Conservation (phyloP, 2,329 filamentous ascomycete genomes). For the Teratosphaeria destructans region DNA sequence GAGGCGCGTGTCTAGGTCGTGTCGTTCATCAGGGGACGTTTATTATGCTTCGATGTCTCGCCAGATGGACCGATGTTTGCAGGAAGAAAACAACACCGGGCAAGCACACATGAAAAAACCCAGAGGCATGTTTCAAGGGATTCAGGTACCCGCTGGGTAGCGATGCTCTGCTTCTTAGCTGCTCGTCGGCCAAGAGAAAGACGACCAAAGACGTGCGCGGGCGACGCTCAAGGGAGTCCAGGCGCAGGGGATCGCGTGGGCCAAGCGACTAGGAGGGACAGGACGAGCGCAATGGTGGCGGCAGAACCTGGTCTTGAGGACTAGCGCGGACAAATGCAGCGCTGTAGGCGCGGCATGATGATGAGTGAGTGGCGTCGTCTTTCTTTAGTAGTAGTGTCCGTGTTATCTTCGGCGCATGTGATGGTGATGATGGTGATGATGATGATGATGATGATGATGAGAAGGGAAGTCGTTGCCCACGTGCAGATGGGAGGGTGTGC, state of each 20-base stretch:
- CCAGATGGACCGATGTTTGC: not conserved
- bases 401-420: not conserved
- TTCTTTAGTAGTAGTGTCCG: not conserved
- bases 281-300: not conserved
- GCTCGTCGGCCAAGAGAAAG: not conserved
- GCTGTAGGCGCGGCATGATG: not conserved
- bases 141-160: not conserved
- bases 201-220: not conserved
- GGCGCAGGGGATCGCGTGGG: not conserved
- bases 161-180: not conserved
- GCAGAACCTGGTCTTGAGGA: not conserved
- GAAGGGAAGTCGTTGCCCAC: not conserved
- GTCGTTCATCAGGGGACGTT: not conserved
- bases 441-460: not conserved
- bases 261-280: not conserved
- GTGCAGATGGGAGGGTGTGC: not conserved
- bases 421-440: too few species aligned
- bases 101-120: not conserved
- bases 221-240: not conserved
- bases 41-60: not conserved
- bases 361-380: not conserved
- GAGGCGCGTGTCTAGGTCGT: not conserved
- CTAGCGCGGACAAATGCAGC: not conserved
- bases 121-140: not conserved
- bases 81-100: not conserved